Conservation (phyloP, 2,329 filamentous ascomycete genomes). For the Aspergillus pseudoterreus region DNA sequence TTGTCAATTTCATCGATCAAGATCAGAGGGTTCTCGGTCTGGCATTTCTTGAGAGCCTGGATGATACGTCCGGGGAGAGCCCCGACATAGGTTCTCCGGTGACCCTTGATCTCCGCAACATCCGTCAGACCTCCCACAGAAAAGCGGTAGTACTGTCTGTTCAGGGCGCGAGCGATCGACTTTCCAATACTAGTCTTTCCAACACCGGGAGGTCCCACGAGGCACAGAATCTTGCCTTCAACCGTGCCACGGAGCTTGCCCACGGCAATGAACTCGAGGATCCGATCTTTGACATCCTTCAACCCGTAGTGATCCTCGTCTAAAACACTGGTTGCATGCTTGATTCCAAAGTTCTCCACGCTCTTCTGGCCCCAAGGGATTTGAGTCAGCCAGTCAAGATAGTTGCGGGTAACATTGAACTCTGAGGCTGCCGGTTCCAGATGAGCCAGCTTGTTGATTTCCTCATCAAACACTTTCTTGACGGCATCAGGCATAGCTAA, state of each 20-base stretch:
- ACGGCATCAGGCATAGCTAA: slow-evolving; percentile 96
- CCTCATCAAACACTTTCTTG: slow-evolving; percentile 96
- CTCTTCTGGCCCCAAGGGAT: slow-evolving; percentile 96
- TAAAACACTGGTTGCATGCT: slow-evolving; percentile 82
- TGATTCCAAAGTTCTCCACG: slow-evolving; percentile 93
- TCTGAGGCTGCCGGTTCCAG: slow-evolving; percentile 94
- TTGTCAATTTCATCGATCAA: slow-evolving; percentile 98
- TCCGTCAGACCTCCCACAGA: slow-evolving; percentile 95
- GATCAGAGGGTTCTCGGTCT: slow-evolving; percentile 95
- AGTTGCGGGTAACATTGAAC: slow-evolving; percentile 98
- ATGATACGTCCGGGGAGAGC: slow-evolving; percentile 95
- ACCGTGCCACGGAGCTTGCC: slow-evolving; percentile 95
- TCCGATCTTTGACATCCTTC: slow-evolving; percentile 97
- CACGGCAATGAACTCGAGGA: slow-evolving; percentile 96
- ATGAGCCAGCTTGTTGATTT: slow-evolving; percentile 94
- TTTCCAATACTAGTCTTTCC: slow-evolving; percentile 99
- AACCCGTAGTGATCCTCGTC: slow-evolving; percentile 96
- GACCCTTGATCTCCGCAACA: slow-evolving; percentile 98
- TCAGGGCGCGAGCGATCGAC: slow-evolving; percentile 89
- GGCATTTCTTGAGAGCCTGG: slow-evolving; percentile 96
- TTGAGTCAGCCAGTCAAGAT: slow-evolving; percentile 97
- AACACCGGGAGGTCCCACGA: slow-evolving; percentile 94
- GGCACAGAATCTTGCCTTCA: slow-evolving; percentile 96
- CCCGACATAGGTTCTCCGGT: slow-evolving; percentile 92
- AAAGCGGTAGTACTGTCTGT: slow-evolving; percentile 96